Percentiles rank a stretch among this genome's conserved stretches.
phyloP scores from a whole-genome alignment of 441 rosid genomes.

The Dalechampia spathulata region DNA sequence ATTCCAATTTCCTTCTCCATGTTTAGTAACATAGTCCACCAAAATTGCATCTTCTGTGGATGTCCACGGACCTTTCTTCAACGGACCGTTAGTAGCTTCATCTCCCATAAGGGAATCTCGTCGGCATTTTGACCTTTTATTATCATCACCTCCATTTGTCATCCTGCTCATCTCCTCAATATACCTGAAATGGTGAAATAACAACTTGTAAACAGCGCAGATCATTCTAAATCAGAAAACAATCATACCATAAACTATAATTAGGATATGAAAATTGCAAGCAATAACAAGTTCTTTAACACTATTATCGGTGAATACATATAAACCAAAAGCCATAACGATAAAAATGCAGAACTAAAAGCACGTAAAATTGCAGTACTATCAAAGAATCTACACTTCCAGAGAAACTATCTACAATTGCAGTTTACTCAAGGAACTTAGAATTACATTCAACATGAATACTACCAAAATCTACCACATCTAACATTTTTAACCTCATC shows the following conservation, averaged over 20 bases:
- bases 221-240: background rate
- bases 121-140: slow-evolving; percentile 37
- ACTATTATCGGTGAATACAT: background rate
- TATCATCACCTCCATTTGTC: slow-evolving; percentile 41
- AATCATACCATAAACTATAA: background rate
- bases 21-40: slow-evolving; percentile 79
- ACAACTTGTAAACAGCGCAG: background rate
- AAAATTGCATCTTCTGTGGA: slow-evolving; percentile 84
- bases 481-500: too few relatives aligned
- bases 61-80: slow-evolving; percentile 99
- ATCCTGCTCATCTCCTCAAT: slow-evolving; percentile 51
- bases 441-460: too few relatives aligned
- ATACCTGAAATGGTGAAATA: background rate
- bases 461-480: too few relatives aligned
- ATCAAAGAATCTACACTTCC: background rate
- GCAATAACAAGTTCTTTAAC: background rate
- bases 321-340: background rate
- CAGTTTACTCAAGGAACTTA: too few relatives aligned
- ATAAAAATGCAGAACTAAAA: background rate
- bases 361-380: background rate
- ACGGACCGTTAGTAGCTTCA: slow-evolving; percentile 27
- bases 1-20: slow-evolving; percentile 99
- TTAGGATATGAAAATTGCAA: background rate
- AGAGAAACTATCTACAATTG: too few relatives aligned
- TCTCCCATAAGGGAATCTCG: too few relatives aligned